phyloP scores from a whole-genome alignment of 176 grass and related monocot genomes.

The Alloteropsis semialata region DNA sequence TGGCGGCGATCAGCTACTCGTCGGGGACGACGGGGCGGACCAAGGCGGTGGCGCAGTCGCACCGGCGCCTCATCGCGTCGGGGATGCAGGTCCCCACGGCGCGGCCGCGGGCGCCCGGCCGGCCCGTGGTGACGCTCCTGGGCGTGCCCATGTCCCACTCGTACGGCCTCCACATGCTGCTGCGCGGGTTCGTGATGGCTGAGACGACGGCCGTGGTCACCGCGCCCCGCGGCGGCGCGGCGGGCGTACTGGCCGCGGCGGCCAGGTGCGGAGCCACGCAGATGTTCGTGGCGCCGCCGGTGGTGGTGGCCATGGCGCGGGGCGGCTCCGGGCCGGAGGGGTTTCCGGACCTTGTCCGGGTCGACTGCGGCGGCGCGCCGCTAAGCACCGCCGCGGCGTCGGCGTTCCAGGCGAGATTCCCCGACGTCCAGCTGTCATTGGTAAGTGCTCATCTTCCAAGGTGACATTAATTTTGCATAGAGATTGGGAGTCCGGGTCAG shows the following conservation, averaged over 20 bases:
- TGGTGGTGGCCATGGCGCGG: not conserved
- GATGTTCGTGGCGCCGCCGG: constrained; percentile 9
- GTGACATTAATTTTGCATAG: not conserved
- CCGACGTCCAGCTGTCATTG: not conserved
- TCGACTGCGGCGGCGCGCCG: constrained; percentile 2
- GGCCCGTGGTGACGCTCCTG: not conserved
- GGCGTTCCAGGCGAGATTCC: constrained; percentile 3
- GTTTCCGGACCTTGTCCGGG: not conserved
- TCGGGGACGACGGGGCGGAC: constrained; percentile 7
- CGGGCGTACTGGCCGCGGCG: not conserved
- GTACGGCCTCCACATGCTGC: not conserved
- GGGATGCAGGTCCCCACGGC: not conserved
- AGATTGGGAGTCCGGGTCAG: not conserved
- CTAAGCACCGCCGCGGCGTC: not conserved
- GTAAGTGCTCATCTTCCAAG: not conserved
- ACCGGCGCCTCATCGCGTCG: not conserved
- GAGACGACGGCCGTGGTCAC: constrained; percentile 1
- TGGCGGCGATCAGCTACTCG: not conserved
- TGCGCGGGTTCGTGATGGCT: not conserved
- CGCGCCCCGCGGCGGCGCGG: not conserved
- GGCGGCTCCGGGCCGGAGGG: not conserved
- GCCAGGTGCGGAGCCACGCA: not conserved
- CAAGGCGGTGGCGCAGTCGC: constrained; percentile 7
- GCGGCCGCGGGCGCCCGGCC: not conserved
- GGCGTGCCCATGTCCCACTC: constrained; percentile 9